Conservation (phyloP, 805 yeast species). For the Helenozyma baotianmanensis region DNA sequence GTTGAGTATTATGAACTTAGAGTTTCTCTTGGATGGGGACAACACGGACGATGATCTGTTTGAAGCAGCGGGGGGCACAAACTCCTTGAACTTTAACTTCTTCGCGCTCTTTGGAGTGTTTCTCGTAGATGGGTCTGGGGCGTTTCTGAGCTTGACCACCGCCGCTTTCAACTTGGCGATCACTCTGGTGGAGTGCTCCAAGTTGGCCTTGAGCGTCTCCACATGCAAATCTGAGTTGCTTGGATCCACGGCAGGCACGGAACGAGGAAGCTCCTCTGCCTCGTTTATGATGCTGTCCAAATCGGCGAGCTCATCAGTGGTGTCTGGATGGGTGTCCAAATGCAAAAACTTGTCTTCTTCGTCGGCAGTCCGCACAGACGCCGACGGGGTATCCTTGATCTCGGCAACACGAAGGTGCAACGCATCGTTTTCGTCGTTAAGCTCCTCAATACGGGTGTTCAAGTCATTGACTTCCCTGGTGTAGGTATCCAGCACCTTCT, state of each 20-base stretch:
- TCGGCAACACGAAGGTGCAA: conserved; percentile 38
- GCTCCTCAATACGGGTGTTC: conserved; percentile 48
- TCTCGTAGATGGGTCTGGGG: conserved; percentile 21
- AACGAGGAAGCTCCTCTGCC: conserved; percentile 12
- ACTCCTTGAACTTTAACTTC: conserved; percentile 14
- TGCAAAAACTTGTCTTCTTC: not conserved
- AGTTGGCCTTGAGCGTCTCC: conserved; percentile 61
- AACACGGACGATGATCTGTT: conserved; percentile 20
- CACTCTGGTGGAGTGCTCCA: conserved; percentile 59
- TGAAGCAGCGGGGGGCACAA: conserved; percentile 8
- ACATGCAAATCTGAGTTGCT: conserved; percentile 49
- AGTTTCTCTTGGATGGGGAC: conserved; percentile 35
- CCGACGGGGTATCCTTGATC: conserved; percentile 6
- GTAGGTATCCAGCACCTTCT: conserved; percentile 30
- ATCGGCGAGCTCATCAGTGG: conserved; percentile 30
- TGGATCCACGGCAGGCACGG: conserved; percentile 27
- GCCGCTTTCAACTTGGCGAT: conserved; percentile 56
- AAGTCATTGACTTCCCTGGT: conserved; percentile 44
- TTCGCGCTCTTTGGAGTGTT: conserved; percentile 16
- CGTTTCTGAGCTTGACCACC: conserved; percentile 37
- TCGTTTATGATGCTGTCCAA: conserved; percentile 31
- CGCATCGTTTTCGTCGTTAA: conserved; percentile 67
- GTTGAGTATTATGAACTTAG: conserved; percentile 27
- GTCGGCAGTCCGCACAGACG: not conserved
- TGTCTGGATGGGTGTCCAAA: conserved; percentile 5